Conservation (phyloP, 306 rosid species). For the Trifolium repens region DNA sequence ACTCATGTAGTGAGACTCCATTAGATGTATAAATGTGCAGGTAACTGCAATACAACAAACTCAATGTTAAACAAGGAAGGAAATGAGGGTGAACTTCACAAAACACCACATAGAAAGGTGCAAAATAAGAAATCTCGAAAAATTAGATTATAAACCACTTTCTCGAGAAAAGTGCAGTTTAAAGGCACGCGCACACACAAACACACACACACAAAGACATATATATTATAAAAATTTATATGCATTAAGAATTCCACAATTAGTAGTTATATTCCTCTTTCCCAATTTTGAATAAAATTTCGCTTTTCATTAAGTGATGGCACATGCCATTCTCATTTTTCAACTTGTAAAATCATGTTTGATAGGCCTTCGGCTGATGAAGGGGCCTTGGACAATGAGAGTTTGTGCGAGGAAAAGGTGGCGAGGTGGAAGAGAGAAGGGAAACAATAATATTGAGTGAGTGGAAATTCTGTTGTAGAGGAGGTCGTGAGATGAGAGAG, state of each 20-base stretch:
- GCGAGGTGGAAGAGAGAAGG: background rate
- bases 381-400: background rate
- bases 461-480: background rate
- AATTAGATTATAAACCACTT: background rate
- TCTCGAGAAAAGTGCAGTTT: background rate
- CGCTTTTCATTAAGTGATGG: background rate
- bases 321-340: background rate
- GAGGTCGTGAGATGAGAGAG: background rate
- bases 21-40: conserved; percentile 83
- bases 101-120: conserved; percentile 16
- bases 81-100: conserved; percentile 1
- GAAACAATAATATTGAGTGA: background rate
- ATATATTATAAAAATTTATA: no score
- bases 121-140: background rate
- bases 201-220: no score
- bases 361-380: background rate
- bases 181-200: no score
- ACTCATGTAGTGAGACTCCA: conserved; percentile 92
- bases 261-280: background rate
- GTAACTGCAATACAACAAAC: conserved; percentile 64
- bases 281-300: background rate
- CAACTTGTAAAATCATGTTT: background rate
- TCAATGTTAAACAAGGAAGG: conserved; percentile 25
- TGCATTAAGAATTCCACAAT: background rate
- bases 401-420: background rate